A percentile compares a stretch with the other conserved stretches of the same genome.
phyloP scores from a whole-genome alignment of 2,329 filamentous ascomycete genomes.

The Trichophyton benhamiae region DNA sequence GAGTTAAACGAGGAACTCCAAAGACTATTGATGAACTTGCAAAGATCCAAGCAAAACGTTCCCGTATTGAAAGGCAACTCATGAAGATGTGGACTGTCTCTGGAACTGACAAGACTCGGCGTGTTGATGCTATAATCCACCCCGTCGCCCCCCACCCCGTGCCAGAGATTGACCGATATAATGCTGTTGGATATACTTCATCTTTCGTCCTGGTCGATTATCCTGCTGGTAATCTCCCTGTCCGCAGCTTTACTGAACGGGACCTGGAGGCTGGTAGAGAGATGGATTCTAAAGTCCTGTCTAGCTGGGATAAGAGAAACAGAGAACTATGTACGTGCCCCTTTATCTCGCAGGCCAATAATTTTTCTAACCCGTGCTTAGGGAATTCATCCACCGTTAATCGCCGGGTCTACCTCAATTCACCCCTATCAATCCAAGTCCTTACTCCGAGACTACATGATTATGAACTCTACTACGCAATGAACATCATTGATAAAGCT shows the following conservation, averaged over 20 bases:
- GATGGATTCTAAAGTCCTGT: conserved; percentile 30
- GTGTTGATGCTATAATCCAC: conserved; percentile 50
- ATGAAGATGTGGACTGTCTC: conserved; percentile 42
- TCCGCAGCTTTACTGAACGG: conserved; percentile 36
- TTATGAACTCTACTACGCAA: conserved; percentile 40
- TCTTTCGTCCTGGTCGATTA: conserved; percentile 52
- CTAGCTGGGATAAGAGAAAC: conserved; percentile 50
- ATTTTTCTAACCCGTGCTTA: conserved; percentile 13
- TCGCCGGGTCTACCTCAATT: conserved; percentile 42
- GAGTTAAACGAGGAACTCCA: conserved; percentile 39
- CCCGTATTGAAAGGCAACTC: conserved; percentile 44
- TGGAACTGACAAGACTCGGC: conserved; percentile 25
- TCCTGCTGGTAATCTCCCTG: conserved; percentile 45
- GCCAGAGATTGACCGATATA: conserved; percentile 50
- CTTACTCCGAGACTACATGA: conserved; percentile 44
- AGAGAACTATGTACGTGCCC: conserved; percentile 42
- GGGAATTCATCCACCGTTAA: conserved; percentile 40
- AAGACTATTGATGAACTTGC: conserved; percentile 39
- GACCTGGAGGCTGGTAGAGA: conserved; percentile 42
- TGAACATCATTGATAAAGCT: conserved; percentile 40
- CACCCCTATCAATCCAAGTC: conserved; percentile 44
- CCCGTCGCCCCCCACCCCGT: conserved; percentile 54
- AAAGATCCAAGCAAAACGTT: conserved; percentile 42
- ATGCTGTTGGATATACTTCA: conserved; percentile 50
- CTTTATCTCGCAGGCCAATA: background rate